Conservation (phyloP, 257 asterid genomes). For the Rhazya stricta region DNA sequence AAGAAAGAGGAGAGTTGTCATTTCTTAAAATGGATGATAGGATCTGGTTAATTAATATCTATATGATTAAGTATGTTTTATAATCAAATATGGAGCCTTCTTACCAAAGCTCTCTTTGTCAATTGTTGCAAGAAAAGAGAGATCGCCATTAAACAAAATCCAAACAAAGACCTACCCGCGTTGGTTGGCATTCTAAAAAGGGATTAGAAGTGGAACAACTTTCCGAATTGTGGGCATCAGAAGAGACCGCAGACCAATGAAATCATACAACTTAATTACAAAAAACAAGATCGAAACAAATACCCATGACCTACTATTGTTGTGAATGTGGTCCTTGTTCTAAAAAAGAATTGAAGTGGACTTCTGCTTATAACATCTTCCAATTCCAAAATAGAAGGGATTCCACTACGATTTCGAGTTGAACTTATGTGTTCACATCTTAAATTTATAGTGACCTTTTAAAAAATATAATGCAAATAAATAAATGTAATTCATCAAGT, state of each 20-base stretch:
- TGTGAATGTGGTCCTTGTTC: not conserved
- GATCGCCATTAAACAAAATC: not conserved
- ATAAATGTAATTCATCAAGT: too few relatives aligned
- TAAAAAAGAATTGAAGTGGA: conserved; percentile 5
- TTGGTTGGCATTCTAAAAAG: conserved; percentile 5
- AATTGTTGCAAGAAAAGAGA: not conserved
- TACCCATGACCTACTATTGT: not conserved
- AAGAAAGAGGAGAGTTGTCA: not conserved
- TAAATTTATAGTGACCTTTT: not conserved
- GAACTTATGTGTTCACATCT: not conserved
- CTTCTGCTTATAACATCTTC: conserved; percentile 19
- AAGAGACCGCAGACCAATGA: conserved; percentile 1
- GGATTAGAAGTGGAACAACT: conserved; percentile 3
- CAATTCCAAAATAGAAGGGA: conserved; percentile 1
- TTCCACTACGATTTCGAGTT: too few relatives aligned
- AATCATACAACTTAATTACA: not conserved
- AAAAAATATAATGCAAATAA: too few relatives aligned
- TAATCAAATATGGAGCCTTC: not conserved
- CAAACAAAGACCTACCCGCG: conserved; percentile 3
- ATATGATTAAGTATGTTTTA: too few relatives aligned
- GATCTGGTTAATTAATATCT: too few relatives aligned
- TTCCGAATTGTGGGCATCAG: not conserved
- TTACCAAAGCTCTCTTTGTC: not conserved
- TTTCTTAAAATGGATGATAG: not conserved
- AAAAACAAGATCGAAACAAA: not conserved